Conservation (phyloP, 176 grass and related monocot species). For the Chloris gayana region DNA sequence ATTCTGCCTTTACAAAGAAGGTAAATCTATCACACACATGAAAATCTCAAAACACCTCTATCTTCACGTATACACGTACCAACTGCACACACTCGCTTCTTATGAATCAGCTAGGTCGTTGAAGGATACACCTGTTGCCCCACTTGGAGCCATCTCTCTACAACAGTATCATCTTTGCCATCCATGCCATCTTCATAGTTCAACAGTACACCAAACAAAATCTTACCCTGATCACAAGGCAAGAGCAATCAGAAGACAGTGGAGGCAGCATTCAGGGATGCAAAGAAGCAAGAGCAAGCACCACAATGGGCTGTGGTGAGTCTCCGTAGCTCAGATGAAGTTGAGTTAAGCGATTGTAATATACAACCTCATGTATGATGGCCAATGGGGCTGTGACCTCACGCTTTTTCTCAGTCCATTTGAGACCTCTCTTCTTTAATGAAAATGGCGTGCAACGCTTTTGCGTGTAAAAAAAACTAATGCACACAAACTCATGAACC, state of each 20-base stretch:
- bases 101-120: background rate
- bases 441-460: no score
- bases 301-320: no score
- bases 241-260: no score
- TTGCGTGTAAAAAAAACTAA: background rate
- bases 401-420: no score
- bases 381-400: no score
- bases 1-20: background rate
- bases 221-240: slow-evolving; percentile 65
- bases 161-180: slow-evolving; percentile 32
- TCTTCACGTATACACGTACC: slow-evolving; percentile 9
- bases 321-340: no score
- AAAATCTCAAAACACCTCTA: background rate
- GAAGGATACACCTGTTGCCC: slow-evolving; percentile 71
- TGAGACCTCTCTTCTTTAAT: no score
- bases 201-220: slow-evolving; percentile 81
- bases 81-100: background rate
- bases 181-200: slow-evolving; percentile 63
- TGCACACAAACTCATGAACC: background rate
- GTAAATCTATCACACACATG: background rate
- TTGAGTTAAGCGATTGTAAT: no score
- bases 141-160: slow-evolving; percentile 75
- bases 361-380: no score
- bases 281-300: no score
- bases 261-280: no score